phyloP scores from a whole-genome alignment of 768 basidiomycete genomes.

The Amanita fuliginea region DNA sequence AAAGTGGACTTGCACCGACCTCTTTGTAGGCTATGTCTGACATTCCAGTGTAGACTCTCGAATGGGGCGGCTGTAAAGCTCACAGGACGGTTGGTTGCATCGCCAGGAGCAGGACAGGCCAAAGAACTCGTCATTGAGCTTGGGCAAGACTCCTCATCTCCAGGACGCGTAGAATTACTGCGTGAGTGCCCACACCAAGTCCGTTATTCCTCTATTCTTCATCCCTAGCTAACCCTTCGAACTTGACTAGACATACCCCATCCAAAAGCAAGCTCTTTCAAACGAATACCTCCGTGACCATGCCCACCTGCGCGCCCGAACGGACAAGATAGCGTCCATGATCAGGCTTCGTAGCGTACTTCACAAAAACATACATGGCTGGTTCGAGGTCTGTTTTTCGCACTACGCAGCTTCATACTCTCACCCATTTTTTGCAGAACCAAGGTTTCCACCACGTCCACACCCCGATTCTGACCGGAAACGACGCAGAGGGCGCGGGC shows the following conservation, averaged over 20 bases:
- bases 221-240: too few relatives aligned
- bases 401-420: neutral
- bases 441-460: slow-evolving; percentile 72
- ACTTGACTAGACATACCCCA: slow-evolving; percentile 63
- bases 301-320: slow-evolving; percentile 80
- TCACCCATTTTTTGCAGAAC: slow-evolving; percentile 26
- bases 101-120: slow-evolving; percentile 33
- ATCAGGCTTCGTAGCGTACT: slow-evolving; percentile 60
- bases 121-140: slow-evolving; percentile 37
- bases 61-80: slow-evolving; percentile 14
- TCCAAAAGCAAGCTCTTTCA: slow-evolving; percentile 81
- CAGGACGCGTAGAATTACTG: slow-evolving; percentile 22
- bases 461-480: slow-evolving; percentile 82
- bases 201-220: too few relatives aligned
- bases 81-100: slow-evolving; percentile 29
- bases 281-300: slow-evolving; percentile 76
- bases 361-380: slow-evolving; percentile 44
- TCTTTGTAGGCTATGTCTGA: neutral
- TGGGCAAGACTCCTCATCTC: slow-evolving; percentile 11
- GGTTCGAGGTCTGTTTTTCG: slow-evolving; percentile 55
- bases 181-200: slow-evolving; percentile 32
- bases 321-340: slow-evolving; percentile 59
- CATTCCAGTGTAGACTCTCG: slow-evolving; percentile 10
- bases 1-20: slow-evolving; percentile 11
- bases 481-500: slow-evolving; percentile 94